Percentiles rank a stretch among this genome's conserved stretches.
Conservation (phyloP, 2,329 filamentous ascomycete species). For the Macrophomina pseudophaseolina region DNA sequence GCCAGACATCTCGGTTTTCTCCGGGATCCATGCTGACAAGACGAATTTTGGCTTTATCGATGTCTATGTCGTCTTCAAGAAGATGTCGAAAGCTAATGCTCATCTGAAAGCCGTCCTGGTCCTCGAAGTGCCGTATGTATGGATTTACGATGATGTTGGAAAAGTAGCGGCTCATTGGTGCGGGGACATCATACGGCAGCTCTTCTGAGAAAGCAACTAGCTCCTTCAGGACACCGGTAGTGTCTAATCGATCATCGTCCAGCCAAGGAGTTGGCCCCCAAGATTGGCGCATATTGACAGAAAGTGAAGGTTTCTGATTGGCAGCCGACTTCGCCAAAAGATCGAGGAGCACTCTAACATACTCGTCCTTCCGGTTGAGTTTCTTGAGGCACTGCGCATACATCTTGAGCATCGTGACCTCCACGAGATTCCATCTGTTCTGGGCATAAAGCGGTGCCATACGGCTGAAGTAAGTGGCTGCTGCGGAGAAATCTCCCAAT, state of each 20-base stretch:
- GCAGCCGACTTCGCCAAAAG: slow-evolving; percentile 70
- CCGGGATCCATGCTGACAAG: slow-evolving; percentile 63
- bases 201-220: slow-evolving; percentile 55
- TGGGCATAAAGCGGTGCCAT: slow-evolving; percentile 80
- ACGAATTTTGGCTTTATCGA: slow-evolving; percentile 69
- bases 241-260: slow-evolving; percentile 46
- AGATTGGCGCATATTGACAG: slow-evolving; percentile 29
- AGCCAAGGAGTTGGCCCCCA: slow-evolving; percentile 35
- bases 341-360: slow-evolving; percentile 75
- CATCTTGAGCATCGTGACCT: slow-evolving; percentile 83
- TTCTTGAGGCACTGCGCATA: slow-evolving; percentile 82
- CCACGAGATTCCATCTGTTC: slow-evolving; percentile 77
- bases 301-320: slow-evolving; percentile 35
- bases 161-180: slow-evolving; percentile 77
- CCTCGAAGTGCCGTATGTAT: slow-evolving; percentile 70
- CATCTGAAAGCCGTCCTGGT: slow-evolving; percentile 76
- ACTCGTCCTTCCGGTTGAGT: slow-evolving; percentile 77
- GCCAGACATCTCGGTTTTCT: slow-evolving; percentile 69
- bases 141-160: slow-evolving; percentile 70
- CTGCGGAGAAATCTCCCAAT: slow-evolving; percentile 72
- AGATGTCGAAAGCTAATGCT: slow-evolving; percentile 72
- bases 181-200: slow-evolving; percentile 66
- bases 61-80: slow-evolving; percentile 69
- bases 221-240: slow-evolving; percentile 44
- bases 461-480: slow-evolving; percentile 77